These are phyloP conservation scores for Rhodotorula sp. DNA, from an alignment of 1,284 basidiomycete genomes.

Conservation along the genomic window DNA sequence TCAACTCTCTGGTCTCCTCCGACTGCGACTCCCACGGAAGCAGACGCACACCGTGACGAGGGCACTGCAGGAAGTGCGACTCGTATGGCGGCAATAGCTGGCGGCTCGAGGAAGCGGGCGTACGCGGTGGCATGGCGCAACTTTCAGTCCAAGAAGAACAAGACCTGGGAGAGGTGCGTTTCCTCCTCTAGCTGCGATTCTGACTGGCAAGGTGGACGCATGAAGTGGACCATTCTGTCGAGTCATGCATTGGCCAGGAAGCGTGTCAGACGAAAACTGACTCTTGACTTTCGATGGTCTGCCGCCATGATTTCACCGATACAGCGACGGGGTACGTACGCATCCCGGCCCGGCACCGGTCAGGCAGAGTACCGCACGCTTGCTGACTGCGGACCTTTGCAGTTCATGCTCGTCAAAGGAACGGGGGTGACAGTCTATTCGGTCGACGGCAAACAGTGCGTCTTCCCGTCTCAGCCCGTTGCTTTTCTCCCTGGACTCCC, in stretches of 20 bases:
- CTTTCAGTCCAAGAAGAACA: constrained; percentile 74
- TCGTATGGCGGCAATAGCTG: neutral
- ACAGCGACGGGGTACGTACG: constrained; percentile 46
- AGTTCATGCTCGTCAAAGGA: constrained; percentile 46
- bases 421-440: constrained; percentile 60
- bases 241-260: too few species aligned
- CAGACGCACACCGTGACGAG: neutral
- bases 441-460: constrained; percentile 63
- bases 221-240: too few species aligned
- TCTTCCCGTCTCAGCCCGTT: neutral
- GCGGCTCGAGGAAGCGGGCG: constrained; percentile 1
- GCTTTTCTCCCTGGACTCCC: neutral
- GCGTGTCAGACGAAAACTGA: too few species aligned
- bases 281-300: too few species aligned
- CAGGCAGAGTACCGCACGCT: neutral
- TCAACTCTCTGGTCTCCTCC: too few species aligned
- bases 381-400: constrained; percentile 48
- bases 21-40: neutral
- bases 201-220: neutral
- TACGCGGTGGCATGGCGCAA: constrained; percentile 55
- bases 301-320: too few species aligned
- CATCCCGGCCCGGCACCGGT: constrained; percentile 42
- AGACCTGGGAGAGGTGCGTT: constrained; percentile 70
- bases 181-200: neutral
- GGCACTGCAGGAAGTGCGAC: neutral